Evolutionary conservation across 805 yeast genomes (phyloP), one percentile per base, ranked within the genome.

Genomic region (Candida boidinii): DNA sequence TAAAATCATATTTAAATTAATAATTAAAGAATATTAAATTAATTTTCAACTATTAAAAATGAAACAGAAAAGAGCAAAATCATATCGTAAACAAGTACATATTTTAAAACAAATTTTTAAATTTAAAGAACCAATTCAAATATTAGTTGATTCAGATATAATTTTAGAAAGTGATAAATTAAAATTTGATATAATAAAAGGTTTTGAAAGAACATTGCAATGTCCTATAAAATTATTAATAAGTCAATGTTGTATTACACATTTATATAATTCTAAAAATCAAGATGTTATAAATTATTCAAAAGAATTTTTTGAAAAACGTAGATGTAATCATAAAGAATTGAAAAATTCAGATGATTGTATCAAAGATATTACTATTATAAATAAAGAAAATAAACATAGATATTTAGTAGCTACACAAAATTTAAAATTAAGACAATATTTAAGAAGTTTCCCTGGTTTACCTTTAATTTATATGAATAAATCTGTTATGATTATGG

Each of bases 11-110:
- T 7, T 9, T 19, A 19, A 7, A 19, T 19, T 19, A 19, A 19
- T 19, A 7, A 19, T 9, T 19, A 7, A 6, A 19, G 9, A 6
- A 7, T 7, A 9, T 7, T 12, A 12, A 18, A 80, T 80, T 88
- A 79, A 80, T 56, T 81, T 80, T 45, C 58, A 20, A 16, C 28
- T 9, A 17, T 8, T 10, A 31, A 56, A 38, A 22, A 90, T 90
- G 98, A 86, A 94, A 68, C 96, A 90, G 62, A 90, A 88, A 59
- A 72, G 98, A 60, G 95, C 96, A 33, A 90, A 90, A 58, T 68
- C 92, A 1, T 92, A 92, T 59, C 78, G 90, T 56, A 90, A 90
- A 66, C 95, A 85, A 56, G 81, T 92, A 83, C 74, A 79, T 44
- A 79, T 84, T 35, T 81, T 86, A 47, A 70, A 73, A 44, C 83